Conservation (phyloP, 1,284 basidiomycete genomes). For the Naganishia liquefaciens region DNA sequence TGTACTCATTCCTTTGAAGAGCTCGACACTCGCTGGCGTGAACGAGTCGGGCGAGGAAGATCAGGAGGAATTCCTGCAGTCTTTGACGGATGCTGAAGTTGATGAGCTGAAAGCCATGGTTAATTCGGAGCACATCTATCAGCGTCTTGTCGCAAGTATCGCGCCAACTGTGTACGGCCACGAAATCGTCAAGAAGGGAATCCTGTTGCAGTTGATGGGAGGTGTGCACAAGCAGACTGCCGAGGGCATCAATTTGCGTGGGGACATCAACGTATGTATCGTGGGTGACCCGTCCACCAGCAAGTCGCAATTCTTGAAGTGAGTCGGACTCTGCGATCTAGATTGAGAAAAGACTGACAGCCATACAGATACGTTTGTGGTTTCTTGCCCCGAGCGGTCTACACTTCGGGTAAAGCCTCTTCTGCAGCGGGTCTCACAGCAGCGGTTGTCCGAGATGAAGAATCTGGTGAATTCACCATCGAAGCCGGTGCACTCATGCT, state of each 20-base stretch:
- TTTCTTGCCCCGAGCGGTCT: slow-evolving; percentile 97
- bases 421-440: slow-evolving; percentile 98
- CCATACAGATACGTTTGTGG: slow-evolving; percentile 84
- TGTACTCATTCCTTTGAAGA: neutral
- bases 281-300: slow-evolving; percentile 96
- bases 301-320: slow-evolving; percentile 99
- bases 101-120: slow-evolving; percentile 95
- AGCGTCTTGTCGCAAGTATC: slow-evolving; percentile 87
- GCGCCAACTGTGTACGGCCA: slow-evolving; percentile 97
- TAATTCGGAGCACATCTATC: slow-evolving; percentile 88
- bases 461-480: slow-evolving; percentile 98
- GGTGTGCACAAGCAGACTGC: slow-evolving; percentile 96
- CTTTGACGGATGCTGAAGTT: slow-evolving; percentile 89
- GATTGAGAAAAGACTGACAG: neutral
- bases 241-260: slow-evolving; percentile 95
- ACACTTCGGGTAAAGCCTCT: slow-evolving; percentile 98
- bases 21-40: slow-evolving; percentile 68
- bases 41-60: slow-evolving; percentile 75
- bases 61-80: slow-evolving; percentile 74
- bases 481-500: slow-evolving; percentile 99
- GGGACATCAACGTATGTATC: slow-evolving; percentile 98
- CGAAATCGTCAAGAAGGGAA: slow-evolving; percentile 97
- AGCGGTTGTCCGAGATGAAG: slow-evolving; percentile 97
- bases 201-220: slow-evolving; percentile 98
- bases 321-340: slow-evolving; percentile 42